Conservation (phyloP, 257 asterid genomes). For the Leonotis leonurus region DNA sequence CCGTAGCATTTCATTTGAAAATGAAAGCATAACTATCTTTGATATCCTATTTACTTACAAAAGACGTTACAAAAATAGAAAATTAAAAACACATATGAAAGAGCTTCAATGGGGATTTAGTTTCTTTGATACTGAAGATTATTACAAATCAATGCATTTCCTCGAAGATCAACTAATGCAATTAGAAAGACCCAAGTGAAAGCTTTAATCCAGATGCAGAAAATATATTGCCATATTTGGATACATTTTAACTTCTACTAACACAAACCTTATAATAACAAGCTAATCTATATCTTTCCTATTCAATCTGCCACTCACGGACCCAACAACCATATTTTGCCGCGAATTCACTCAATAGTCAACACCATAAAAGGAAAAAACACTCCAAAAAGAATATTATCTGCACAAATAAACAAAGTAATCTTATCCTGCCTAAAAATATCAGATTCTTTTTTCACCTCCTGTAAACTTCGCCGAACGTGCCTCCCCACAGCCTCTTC, state of each 20-base stretch:
- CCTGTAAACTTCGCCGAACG: conserved; percentile 82
- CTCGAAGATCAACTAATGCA: background rate
- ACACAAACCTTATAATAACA: background rate
- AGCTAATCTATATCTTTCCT: background rate
- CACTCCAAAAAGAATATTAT: background rate
- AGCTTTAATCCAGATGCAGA: conserved; percentile 9
- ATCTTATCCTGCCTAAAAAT: background rate
- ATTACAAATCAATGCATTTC: background rate
- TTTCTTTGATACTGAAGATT: background rate
- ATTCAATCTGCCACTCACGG: background rate
- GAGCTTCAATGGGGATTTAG: background rate
- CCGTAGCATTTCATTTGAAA: background rate
- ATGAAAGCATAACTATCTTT: background rate
- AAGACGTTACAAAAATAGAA: background rate
- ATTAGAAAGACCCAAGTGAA: conserved; percentile 1
- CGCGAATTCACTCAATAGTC: background rate
- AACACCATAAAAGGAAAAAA: conserved; percentile 1
- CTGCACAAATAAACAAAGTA: background rate
- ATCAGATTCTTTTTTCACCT: conserved; percentile 34
- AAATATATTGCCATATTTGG: background rate
- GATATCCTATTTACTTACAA: background rate
- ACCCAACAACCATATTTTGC: background rate
- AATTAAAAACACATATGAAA: background rate
- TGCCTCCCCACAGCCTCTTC: conserved; percentile 98
- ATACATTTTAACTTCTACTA: background rate